Base-by-base conservation (phyloP, 495 filamentous ascomycete species). In the Annulohypoxylon moriforme region DNA sequence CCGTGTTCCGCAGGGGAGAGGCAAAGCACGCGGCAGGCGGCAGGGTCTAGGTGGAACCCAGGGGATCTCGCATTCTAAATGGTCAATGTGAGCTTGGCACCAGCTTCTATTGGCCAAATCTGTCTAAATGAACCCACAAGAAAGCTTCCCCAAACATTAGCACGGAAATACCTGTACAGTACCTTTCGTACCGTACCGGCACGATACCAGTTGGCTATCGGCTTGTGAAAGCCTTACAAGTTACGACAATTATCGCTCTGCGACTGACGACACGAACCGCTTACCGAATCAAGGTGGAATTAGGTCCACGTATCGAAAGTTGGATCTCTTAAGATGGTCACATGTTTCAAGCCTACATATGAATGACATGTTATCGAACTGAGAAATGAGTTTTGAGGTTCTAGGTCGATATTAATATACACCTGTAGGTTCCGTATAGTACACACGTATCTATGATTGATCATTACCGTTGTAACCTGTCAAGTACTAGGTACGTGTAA, bases 151-250 rank as follows among this genome's bases (percentile, higher is more conserved):
- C 65, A 61, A 72, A 60, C 52, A 73, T 68, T 68, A 64, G 36
- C 31, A 55, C 34, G 58, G 34, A 62, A 52, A 36, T 60, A 58
- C 42, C 11, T 65, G 11, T 60, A 69, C 61, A 68, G 71, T 68
- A 29, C 27, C 22, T 34, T 24, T 50, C 55, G 40, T 62, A 69
- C 60, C n/a, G 61, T 69, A 18, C 55, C 34, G 24, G 3, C 40
- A 44, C 8, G 44, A 60, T 18, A 4, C 36, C 36, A 40, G 36
- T 40, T 40, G 36, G 6, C 16, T 34, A 62, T 69, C 65, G 61
- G 66, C 66, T 73, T 69, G 66, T 73, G 71, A 73, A 73, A 69
- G 71, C 47, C 55, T 60, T 61, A 38, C 63, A 25, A 36, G 13
- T 59, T 47, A 57, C 33, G 33, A 60, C 40, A 25, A 40, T 31